Conservation (phyloP, 23 red algal genomes). For the Gracilaria caudata region DNA sequence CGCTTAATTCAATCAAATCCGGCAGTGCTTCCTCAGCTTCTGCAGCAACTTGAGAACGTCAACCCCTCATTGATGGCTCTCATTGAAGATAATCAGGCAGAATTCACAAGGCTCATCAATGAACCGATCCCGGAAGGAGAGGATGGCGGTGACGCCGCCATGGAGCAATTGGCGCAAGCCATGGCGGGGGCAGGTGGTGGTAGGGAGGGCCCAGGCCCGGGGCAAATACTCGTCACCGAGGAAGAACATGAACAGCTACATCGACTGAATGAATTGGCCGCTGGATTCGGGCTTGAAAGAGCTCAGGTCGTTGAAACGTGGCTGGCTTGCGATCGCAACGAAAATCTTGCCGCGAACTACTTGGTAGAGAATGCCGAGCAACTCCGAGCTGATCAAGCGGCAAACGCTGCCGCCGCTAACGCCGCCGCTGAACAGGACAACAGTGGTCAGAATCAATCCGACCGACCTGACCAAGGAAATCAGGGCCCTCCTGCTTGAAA, state of each 20-base stretch:
- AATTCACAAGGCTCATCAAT: slow-evolving; percentile 91
- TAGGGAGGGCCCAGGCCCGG: slow-evolving; percentile 28
- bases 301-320: slow-evolving; percentile 84
- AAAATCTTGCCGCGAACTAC: slow-evolving; percentile 91
- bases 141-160: slow-evolving; percentile 49
- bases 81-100: slow-evolving; percentile 87
- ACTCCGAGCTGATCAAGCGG: slow-evolving; percentile 52
- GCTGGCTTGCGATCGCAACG: slow-evolving; percentile 93
- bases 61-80: slow-evolving; percentile 82
- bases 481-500: slow-evolving; percentile 53
- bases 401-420: neutral
- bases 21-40: slow-evolving; percentile 73
- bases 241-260: slow-evolving; percentile 90
- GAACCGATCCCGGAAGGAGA: slow-evolving; percentile 83
- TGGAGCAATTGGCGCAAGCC: slow-evolving; percentile 67
- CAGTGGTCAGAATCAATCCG: slow-evolving; percentile 21
- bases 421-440: slow-evolving; percentile 32
- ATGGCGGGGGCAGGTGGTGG: slow-evolving; percentile 53
- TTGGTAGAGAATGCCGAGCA: slow-evolving; percentile 91
- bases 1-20: slow-evolving; percentile 91
- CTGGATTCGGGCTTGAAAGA: slow-evolving; percentile 77
- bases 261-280: slow-evolving; percentile 77
- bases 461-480: slow-evolving; percentile 37
- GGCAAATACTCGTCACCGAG: slow-evolving; percentile 81
- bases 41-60: slow-evolving; percentile 81